Base-by-base conservation (phyloP, 768 basidiomycete species). In the Leccinum fibrillosum region DNA sequence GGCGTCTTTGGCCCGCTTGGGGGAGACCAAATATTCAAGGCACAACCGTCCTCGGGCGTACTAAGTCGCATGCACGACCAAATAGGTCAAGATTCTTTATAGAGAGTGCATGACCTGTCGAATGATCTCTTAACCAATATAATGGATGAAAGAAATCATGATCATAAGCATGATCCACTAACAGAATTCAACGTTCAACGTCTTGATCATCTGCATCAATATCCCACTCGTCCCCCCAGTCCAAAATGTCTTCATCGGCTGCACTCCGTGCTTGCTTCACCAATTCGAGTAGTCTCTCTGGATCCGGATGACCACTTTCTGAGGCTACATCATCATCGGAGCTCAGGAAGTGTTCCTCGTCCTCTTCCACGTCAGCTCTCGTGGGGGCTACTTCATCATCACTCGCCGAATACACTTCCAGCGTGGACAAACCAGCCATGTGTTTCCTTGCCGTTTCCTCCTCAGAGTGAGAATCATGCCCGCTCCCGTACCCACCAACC, bases 401-500 rank as follows among this genome's bases (percentile, higher is more conserved):
- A 37, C 55, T 64, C 48, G 51, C 71, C 6, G 64, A 59, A 54
- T 72, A 72, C 15, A 51, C 61, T 48, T 58, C 72, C 15, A 74
- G 44, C 19, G 58, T 67, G 9, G 60, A 58, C 39, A 72, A 23
- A 25, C 66, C 71, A 5, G 49, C 28, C 5, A 10, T 19, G 42
- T 49, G 51, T 10, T 39, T 55, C n/a, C 47, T 48, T 37, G 10
- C 21, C 5, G 21, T 53, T 19, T 59, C 66, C 21, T 69, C 55
- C 23, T 68, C 71, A n/a, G 69, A 62, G 47, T 75, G 77, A 13
- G 76, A 77, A 12, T 76, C 74, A 53, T 75, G 68, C 59, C 75
- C 78, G 49, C 85, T 89, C 21, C 81, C 84, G 66, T 89, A 90
- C 1, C 75, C 86, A 10, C 78, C 82, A 15, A 89, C 59, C 53